Evolutionary conservation across 192 early-diverging fungal species (phyloP).

Genomic region (Physocladia obscura): DNA sequence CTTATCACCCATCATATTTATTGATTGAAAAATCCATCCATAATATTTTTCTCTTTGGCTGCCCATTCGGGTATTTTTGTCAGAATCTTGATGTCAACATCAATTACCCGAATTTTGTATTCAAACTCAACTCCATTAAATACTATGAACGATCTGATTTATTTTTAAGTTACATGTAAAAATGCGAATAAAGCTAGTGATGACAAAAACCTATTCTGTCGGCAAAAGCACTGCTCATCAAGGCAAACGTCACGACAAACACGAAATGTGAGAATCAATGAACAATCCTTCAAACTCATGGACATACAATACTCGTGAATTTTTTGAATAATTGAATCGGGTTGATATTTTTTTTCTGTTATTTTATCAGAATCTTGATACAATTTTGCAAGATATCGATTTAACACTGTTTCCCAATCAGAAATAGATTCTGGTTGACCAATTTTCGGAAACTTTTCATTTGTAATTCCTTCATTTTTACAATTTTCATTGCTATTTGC

Average conservation of each 20-base stretch:
- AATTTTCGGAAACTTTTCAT: too few relatives aligned
- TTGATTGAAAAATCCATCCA: too few relatives aligned
- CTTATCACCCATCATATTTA: too few relatives aligned
- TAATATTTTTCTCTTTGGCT: background rate
- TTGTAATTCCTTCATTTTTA: background rate
- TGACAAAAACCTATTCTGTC: background rate
- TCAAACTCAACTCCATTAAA: background rate
- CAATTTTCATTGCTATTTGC: background rate
- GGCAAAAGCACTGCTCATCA: background rate
- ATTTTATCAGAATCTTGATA: background rate
- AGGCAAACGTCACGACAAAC: background rate
- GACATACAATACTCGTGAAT: slow-evolving; percentile 7
- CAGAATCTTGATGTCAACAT: slow-evolving; percentile 11
- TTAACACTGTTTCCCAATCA: background rate
- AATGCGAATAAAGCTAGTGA: background rate
- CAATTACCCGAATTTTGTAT: slow-evolving; percentile 14
- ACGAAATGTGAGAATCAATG: slow-evolving; percentile 11
- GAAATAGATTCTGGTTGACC: background rate
- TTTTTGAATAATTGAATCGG: too few relatives aligned
- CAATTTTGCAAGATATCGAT: background rate
- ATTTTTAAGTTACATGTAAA: background rate
- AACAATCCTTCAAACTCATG: slow-evolving; percentile 1
- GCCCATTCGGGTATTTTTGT: background rate
- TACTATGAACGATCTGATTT: background rate
- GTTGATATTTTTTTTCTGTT: background rate